A percentile compares a stretch with the other conserved stretches of the same genome.
Evolutionary conservation across 306 rosid species (phyloP).

Genomic region (Leucaena leucocephala): DNA sequence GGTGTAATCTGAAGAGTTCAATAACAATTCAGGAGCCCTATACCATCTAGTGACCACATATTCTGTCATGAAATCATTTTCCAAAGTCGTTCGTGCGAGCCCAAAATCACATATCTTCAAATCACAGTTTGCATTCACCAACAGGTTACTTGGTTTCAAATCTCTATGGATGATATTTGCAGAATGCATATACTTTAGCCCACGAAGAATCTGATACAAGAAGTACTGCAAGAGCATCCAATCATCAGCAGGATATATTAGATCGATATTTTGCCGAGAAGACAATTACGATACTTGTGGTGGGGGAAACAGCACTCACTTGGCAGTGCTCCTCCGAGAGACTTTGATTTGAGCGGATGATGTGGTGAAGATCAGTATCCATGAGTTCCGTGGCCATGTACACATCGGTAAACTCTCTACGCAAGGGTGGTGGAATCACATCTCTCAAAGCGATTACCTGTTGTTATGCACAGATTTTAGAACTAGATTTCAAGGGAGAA

Average conservation of each 20-base stretch:
- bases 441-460: conserved; percentile 87
- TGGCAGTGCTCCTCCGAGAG: conserved; percentile 96
- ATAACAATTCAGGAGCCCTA: conserved; percentile 91
- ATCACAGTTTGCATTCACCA: conserved; percentile 90
- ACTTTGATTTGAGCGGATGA: conserved; percentile 87
- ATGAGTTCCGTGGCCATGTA: conserved; percentile 80
- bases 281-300: background rate
- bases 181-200: conserved; percentile 87
- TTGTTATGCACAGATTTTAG: conserved; percentile 36
- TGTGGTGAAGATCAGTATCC: conserved; percentile 99
- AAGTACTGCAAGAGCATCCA: conserved; percentile 81
- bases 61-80: conserved; percentile 89
- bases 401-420: conserved; percentile 90
- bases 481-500: conserved; percentile 3
- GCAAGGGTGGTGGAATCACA: conserved; percentile 89
- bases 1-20: conserved; percentile 95
- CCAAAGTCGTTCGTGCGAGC: conserved; percentile 84
- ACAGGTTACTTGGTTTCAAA: conserved; percentile 89
- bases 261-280: background rate
- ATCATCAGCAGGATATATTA: conserved; percentile 33
- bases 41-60: conserved; percentile 99
- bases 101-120: conserved; percentile 96
- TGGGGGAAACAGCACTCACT: conserved; percentile 43
- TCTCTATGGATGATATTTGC: conserved; percentile 95
- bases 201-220: conserved; percentile 94